Evolutionary conservation across 148 eudicot genomes (phyloP), one percentile per base, ranked within the genome.

Genomic region (Chenopodium suecicum): DNA sequence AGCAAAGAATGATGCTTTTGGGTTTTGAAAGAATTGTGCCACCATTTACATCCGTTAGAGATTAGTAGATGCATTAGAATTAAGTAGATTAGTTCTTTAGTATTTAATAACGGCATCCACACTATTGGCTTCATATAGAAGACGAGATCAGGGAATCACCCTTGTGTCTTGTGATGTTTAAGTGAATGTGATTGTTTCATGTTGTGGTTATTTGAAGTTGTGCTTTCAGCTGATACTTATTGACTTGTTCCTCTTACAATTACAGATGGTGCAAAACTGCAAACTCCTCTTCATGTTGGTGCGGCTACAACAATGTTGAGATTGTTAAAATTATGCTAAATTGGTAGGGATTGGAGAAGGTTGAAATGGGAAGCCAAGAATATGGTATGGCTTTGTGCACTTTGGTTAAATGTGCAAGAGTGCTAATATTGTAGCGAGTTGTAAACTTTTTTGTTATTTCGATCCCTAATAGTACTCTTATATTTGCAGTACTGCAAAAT

Each of bases 211-310:
- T 23, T 25, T 16, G 22, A 52, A 34, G 32, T 31, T 29, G 34
- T 77, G 27, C 47, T 46, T 82, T 20, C 12, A 76, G 62, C 48
- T 4, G 3, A 70, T 16, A 54, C 25, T 73, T 37, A 22, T 41
- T 41, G 67, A 44, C 14, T 31, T n/a, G 62, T 73, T 82, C 19
- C 3, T 75, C 44, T n/a, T 71, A 44, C 68, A 54, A 73, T 60
- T 86, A 80, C 86, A 96, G 99, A 94, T 94, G 98, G 92, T 34
- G 37, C 37, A 34, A 34, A 34, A 34, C 37, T 85, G 37, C 92
- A 96, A 47, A 96, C 99, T 60, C 99, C 99, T 47, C 97, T 96
- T 78, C 99, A 94, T 85, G 98, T 96, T 58, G 82, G 93, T 69
- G 93, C 98, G 98, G 98, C 77, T 88, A 94, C 92, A 94, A 94